Conservation (phyloP, 352 stramenopile genomes). For the Pythium periplocum region DNA sequence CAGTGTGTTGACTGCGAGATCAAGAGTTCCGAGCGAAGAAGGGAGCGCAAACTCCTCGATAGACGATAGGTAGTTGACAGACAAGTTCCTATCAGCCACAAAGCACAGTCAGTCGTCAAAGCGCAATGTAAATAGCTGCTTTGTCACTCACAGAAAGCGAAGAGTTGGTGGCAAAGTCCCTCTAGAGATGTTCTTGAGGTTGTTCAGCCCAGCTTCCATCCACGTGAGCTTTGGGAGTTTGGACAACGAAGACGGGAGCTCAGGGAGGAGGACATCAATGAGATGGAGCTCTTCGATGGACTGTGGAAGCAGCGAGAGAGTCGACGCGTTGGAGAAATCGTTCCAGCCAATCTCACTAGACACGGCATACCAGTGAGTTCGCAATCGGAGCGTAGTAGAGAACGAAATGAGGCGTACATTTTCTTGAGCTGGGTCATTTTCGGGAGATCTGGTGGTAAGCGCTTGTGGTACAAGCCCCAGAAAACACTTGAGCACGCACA, state of each 20-base stretch:
- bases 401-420: slow-evolving; percentile 15
- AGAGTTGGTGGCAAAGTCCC: slow-evolving; percentile 7
- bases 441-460: slow-evolving; percentile 24
- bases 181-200: slow-evolving; percentile 1
- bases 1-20: slow-evolving; percentile 12
- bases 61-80: slow-evolving; percentile 7
- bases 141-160: slow-evolving; percentile 9
- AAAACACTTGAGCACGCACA: slow-evolving; percentile 13
- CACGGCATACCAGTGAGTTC: too few relatives aligned
- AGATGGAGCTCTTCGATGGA: slow-evolving; percentile 24
- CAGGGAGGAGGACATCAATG: slow-evolving; percentile 10
- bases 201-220: slow-evolving; percentile 7
- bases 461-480: slow-evolving; percentile 23
- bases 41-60: slow-evolving; percentile 11
- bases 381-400: not conserved
- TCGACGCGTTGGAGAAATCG: slow-evolving; percentile 18
- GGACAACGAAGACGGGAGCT: slow-evolving; percentile 19
- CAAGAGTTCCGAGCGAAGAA: slow-evolving; percentile 5
- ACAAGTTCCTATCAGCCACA: slow-evolving; percentile 11
- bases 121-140: not conserved
- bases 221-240: slow-evolving; percentile 18
- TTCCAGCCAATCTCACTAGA: slow-evolving; percentile 33
- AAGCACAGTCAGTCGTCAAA: not conserved
- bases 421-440: slow-evolving; percentile 27
- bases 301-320: slow-evolving; percentile 18